Evolutionary conservation across 768 basidiomycete species (phyloP), one percentile per base, ranked within the genome.

Genomic region (Suillus fuscotomentosus): DNA sequence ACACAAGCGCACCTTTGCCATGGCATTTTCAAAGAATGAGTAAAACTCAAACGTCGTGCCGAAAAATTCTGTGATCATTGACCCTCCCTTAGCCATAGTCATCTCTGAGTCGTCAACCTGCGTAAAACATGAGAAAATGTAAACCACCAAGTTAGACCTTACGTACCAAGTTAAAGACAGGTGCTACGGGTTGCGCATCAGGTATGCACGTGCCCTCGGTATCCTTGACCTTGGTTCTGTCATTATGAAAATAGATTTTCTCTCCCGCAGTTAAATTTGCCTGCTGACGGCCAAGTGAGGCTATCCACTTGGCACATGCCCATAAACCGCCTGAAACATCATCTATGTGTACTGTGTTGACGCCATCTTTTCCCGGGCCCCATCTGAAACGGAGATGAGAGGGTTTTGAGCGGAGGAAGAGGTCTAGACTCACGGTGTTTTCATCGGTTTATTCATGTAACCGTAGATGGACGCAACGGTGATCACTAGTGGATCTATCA

Each of bases 41-140:
- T 92, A 88, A 71, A 92, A 95, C 69, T 94, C 91, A 45, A 91
- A 91, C 0, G 86, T 86, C 15, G 92, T 92, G 53, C 86, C 89
- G 69, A 94, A 94, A 72, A 86, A 84, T 17, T 88, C 84, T 1
- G 90, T 86, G 43, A 90, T 82, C 22, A 82, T 84, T 60, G 87
- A 82, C 9, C 88, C 90, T 7, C 88, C 83, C 64, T 86, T 88
- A 39, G 86, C 75, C 47, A 90, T 78, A 6, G 91, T 91, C 67
- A 83, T 87, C 53, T 91, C 81, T 8, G 90, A 86, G 67, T 94
- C 89, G 70, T 94, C 93, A 67, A 88, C 86, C 90, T 91, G 65
- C 14, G 42, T 8, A 51, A 54, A 66, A 63, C 48, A 24, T n/a
- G 42, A 51, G 47, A 61, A 14, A 56, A 63, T 41, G n/a, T 22